phyloP scores from a whole-genome alignment of 108 stramenopile species.

The Conticribra weissflogii region DNA sequence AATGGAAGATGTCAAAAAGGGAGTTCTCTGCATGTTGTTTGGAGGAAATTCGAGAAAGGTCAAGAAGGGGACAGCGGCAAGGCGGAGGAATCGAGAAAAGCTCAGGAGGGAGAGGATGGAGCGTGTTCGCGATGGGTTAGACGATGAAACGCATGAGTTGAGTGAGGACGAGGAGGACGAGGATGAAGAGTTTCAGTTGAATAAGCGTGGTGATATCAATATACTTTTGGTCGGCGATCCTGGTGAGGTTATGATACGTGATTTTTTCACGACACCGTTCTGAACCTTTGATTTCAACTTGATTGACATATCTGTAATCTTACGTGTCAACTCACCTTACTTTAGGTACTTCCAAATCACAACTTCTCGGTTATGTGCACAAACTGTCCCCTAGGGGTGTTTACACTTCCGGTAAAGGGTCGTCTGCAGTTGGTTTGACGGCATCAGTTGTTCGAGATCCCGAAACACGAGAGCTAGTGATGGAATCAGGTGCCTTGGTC shows the following conservation, averaged over 20 bases:
- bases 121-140: constrained; percentile 26
- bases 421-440: constrained; percentile 97
- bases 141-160: constrained; percentile 35
- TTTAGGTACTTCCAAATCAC: constrained; percentile 90
- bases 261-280: no score
- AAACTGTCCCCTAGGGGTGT: constrained; percentile 96
- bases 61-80: constrained; percentile 39
- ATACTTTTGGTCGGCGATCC: constrained; percentile 99
- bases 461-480: constrained; percentile 96
- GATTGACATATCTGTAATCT: neutral
- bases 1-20: constrained; percentile 98
- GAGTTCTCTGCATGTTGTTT: constrained; percentile 97
- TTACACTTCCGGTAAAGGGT: constrained; percentile 98
- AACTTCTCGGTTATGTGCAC: constrained; percentile 97
- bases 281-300: constrained; percentile 19
- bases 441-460: constrained; percentile 98
- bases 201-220: constrained; percentile 98
- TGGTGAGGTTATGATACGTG: no score
- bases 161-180: constrained; percentile 57
- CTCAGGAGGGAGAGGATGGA: constrained; percentile 34
- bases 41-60: constrained; percentile 88
- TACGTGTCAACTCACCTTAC: neutral
- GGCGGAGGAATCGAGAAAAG: constrained; percentile 45
- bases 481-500: constrained; percentile 98
- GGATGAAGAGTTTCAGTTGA: constrained; percentile 43